These are phyloP conservation scores for Flaveria ramosissima DNA, from an alignment of 129 eudicot genomes.

Conservation along the genomic window DNA sequence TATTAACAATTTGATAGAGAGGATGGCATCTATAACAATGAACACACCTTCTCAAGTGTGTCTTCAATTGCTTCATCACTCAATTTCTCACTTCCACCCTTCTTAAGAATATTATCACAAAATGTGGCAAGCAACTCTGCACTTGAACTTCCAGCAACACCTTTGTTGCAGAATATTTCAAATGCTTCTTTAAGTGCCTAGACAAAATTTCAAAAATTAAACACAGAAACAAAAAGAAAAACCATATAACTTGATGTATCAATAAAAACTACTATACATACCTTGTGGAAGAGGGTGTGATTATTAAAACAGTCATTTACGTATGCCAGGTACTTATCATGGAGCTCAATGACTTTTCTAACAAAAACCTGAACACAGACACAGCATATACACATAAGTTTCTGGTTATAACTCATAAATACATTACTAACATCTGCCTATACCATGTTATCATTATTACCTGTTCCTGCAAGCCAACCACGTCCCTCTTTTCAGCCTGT, in stretches of 20 bases:
- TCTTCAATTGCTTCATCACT: constrained; percentile 98
- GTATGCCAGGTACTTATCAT: constrained; percentile 86
- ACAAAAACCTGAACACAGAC: constrained; percentile 62
- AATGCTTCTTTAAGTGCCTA: constrained; percentile 97
- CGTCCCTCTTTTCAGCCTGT: constrained; percentile 91
- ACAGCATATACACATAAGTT: not conserved
- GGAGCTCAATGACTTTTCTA: constrained; percentile 89
- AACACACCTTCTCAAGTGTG: constrained; percentile 83
- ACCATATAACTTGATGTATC: not conserved
- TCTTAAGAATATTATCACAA: constrained; percentile 89
- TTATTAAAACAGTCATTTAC: constrained; percentile 79
- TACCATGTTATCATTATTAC: constrained; percentile 33
- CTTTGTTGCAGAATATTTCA: constrained; percentile 94
- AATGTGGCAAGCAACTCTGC: constrained; percentile 92
- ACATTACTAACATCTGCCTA: constrained; percentile 7
- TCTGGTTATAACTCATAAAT: not conserved
- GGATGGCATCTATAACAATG: not conserved
- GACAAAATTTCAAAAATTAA: not conserved
- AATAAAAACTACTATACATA: constrained; percentile 28
- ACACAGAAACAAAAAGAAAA: not conserved
- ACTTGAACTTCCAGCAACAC: constrained; percentile 95
- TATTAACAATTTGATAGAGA: not conserved
- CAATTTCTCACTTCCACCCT: constrained; percentile 92
- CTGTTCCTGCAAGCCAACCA: constrained; percentile 93
- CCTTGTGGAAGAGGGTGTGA: constrained; percentile 94